Base-by-base conservation (phyloP, 2,329 filamentous ascomycete genomes). In the Aspergillus neotritici region DNA sequence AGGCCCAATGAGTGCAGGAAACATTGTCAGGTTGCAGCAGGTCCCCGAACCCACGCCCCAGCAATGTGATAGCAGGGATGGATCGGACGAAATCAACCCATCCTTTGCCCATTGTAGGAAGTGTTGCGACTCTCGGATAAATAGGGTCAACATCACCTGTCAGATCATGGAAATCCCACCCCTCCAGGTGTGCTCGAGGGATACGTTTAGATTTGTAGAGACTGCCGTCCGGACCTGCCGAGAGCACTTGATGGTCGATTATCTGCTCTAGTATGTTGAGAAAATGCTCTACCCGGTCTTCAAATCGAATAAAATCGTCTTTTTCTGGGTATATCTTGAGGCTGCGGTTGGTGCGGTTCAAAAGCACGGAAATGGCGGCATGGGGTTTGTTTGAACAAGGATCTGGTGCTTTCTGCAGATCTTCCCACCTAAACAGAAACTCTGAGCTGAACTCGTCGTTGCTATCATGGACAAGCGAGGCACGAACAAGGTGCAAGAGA, bases 401-500 rank as follows among this genome's bases (percentile, higher is more conserved):
- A 9, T 2, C 21, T 5, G 21, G 21, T 25, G 21, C 21, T 25
- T 25, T 25, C 21, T 25, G 21, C 5, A 25, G 21, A 9, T 25
- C 21, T 25, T 25, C 21, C 21, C 21, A 25, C 9, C 21, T 4
- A 9, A 25, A 25, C 21, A 25, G 21, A 25, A 25, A 25, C 3
- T 25, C 21, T 5, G 21, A 25, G 21, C 21, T 25, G 21, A 25
- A 25, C 21, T 9, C 21, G 21, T 25, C 21, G 4, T 25, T 37
- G 11, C 36, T 49, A 25, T 57, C 41, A 14, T 48, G 35, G 25
- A 48, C 38, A 6, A 64, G 31, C 2, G 60, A 61, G 5, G 60
- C 54, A 2, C 58, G 50, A 8, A 69, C 45, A 3, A 70, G 55
- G 42, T 71, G 66, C 4, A 70, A 55, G 15, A 70, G 41, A 4